These are phyloP conservation scores for Westerdykella aurantiaca DNA, from an alignment of 2,329 filamentous ascomycete genomes.

Conservation along the genomic window DNA sequence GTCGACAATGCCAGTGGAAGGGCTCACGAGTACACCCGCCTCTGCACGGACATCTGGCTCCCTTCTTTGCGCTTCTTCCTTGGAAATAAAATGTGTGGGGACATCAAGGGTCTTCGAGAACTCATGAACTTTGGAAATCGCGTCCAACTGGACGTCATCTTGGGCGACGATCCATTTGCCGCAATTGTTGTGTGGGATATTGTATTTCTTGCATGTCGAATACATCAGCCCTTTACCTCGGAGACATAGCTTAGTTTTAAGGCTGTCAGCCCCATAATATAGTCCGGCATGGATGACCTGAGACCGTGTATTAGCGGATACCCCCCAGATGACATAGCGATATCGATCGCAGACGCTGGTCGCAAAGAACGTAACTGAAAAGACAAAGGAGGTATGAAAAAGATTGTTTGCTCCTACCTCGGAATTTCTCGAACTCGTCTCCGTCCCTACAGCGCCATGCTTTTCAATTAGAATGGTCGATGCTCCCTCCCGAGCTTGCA, in stretches of 20 bases:
- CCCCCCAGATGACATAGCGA: background rate
- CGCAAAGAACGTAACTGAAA: background rate
- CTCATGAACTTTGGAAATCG: slow-evolving; percentile 52
- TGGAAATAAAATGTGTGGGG: slow-evolving; percentile 64
- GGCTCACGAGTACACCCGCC: slow-evolving; percentile 72
- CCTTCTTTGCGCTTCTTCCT: slow-evolving; percentile 54
- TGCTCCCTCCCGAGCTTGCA: slow-evolving; percentile 56
- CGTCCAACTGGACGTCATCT: slow-evolving; percentile 61
- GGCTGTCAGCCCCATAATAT: slow-evolving; percentile 70
- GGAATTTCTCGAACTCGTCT: slow-evolving; percentile 85
- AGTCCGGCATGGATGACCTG: slow-evolving; percentile 90
- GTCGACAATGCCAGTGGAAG: slow-evolving; percentile 85
- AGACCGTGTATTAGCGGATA: background rate
- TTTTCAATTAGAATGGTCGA: slow-evolving; percentile 76
- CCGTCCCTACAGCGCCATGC: slow-evolving; percentile 68
- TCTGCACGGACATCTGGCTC: slow-evolving; percentile 73
- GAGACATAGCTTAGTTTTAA: slow-evolving; percentile 83
- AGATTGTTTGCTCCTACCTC: slow-evolving; percentile 50
- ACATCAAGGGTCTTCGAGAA: slow-evolving; percentile 55
- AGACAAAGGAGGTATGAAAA: background rate
- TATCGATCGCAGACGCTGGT: background rate
- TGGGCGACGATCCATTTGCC: slow-evolving; percentile 97
- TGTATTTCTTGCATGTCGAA: slow-evolving; percentile 61
- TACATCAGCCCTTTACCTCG: slow-evolving; percentile 73
- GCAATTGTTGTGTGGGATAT: slow-evolving; percentile 65